These are phyloP conservation scores for Senna tora DNA, from an alignment of 306 rosid genomes.

Conservation along the genomic window DNA sequence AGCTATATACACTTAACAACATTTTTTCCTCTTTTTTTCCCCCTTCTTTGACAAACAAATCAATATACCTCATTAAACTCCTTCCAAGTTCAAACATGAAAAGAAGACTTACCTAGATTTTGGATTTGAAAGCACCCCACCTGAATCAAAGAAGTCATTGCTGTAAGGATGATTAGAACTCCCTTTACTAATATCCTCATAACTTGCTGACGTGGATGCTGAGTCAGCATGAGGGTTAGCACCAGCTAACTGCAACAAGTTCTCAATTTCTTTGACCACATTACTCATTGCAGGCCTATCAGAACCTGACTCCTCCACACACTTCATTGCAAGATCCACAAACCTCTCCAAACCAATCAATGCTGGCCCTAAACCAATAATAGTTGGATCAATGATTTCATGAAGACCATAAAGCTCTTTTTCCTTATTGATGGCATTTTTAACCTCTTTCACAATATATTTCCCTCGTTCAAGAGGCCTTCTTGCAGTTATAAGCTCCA, in stretches of 20 bases:
- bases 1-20: too few species aligned
- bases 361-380: constrained; percentile 42
- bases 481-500: constrained; percentile 65
- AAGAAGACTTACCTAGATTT: constrained; percentile 1
- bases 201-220: constrained; percentile 49
- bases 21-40: background rate
- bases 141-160: constrained; percentile 31
- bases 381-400: constrained; percentile 49
- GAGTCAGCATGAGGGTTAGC: constrained; percentile 45
- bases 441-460: constrained; percentile 58
- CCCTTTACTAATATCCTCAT: constrained; percentile 39
- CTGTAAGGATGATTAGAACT: constrained; percentile 47
- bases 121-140: constrained; percentile 37
- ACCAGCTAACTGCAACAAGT: constrained; percentile 48
- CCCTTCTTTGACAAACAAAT: background rate
- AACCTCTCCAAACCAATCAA: constrained; percentile 47
- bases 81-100: background rate
- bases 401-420: constrained; percentile 40
- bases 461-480: constrained; percentile 57
- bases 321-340: constrained; percentile 54
- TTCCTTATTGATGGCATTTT: constrained; percentile 40
- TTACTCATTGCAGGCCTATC: constrained; percentile 63
- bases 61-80: background rate
- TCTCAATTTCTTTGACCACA: constrained; percentile 60
- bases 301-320: constrained; percentile 50